A percentile compares a stretch with the other conserved stretches of the same genome.
Conservation (phyloP, 495 filamentous ascomycete species). For the Podospora conica region DNA sequence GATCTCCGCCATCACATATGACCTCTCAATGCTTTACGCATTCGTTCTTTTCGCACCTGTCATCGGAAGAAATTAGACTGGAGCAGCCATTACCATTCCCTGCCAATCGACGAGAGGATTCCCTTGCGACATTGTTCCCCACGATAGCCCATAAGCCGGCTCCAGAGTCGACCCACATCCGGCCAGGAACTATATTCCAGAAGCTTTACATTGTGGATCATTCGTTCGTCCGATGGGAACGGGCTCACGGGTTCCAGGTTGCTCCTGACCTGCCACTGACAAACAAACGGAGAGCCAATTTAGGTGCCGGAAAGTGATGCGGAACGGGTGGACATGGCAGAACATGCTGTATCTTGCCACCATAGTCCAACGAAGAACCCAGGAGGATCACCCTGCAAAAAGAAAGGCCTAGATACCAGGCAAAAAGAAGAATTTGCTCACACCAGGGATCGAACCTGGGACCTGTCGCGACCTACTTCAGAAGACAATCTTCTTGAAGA, state of each 20-base stretch:
- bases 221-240: neutral
- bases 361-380: neutral
- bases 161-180: neutral
- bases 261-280: neutral
- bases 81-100: neutral
- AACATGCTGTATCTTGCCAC: neutral
- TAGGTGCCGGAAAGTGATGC: neutral
- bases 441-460: constrained; percentile 10
- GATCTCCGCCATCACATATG: neutral
- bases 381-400: neutral
- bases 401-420: neutral
- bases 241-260: neutral
- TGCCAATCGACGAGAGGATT: neutral
- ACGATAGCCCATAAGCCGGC: neutral
- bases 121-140: neutral
- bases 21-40: neutral
- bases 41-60: neutral
- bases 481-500: neutral
- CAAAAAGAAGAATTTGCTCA: neutral
- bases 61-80: neutral
- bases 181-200: neutral
- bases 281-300: neutral
- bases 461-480: constrained; percentile 5
- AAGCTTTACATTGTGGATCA: neutral
- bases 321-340: neutral